Percentiles rank a stretch among this genome's conserved stretches.
Conservation (phyloP, 2,329 filamentous ascomycete species). For the Pseudofabraea citricarpa region DNA sequence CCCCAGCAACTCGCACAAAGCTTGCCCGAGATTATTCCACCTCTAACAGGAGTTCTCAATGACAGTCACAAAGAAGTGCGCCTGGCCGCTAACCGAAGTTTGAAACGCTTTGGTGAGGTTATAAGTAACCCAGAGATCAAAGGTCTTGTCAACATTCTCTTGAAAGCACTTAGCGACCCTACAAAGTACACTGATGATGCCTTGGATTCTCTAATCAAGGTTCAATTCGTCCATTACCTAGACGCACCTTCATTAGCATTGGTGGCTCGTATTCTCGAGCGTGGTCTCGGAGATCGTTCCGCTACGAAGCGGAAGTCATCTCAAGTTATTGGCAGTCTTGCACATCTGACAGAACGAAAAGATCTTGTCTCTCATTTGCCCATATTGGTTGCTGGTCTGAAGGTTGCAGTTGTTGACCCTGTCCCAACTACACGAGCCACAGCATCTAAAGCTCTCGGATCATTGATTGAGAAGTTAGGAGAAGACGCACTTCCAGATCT, state of each 20-base stretch:
- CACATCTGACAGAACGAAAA: conserved; percentile 93
- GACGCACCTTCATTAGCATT: conserved; percentile 93
- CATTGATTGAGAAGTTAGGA: conserved; percentile 95
- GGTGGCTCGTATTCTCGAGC: conserved; percentile 91
- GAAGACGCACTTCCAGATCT: conserved; percentile 96
- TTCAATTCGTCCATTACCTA: conserved; percentile 98
- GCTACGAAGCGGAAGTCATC: conserved; percentile 94
- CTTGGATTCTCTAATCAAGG: conserved; percentile 89
- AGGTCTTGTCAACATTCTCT: conserved; percentile 79
- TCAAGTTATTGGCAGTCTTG: conserved; percentile 96
- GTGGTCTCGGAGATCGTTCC: conserved; percentile 84
- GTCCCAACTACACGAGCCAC: conserved; percentile 95
- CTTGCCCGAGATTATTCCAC: conserved; percentile 93
- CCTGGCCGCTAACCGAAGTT: conserved; percentile 83
- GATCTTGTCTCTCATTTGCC: conserved; percentile 88
- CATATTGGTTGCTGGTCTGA: conserved; percentile 85
- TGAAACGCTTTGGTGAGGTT: conserved; percentile 97
- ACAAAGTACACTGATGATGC: conserved; percentile 97
- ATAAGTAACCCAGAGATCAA: conserved; percentile 98
- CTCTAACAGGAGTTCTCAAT: conserved; percentile 87
- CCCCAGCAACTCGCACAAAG: conserved; percentile 90
- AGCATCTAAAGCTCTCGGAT: conserved; percentile 90
- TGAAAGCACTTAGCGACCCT: conserved; percentile 95
- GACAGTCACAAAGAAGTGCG: conserved; percentile 98
- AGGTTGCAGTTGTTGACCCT: conserved; percentile 85